Base-by-base conservation (phyloP, 805 yeast species). In the Ogataea nitratoaversa region DNA sequence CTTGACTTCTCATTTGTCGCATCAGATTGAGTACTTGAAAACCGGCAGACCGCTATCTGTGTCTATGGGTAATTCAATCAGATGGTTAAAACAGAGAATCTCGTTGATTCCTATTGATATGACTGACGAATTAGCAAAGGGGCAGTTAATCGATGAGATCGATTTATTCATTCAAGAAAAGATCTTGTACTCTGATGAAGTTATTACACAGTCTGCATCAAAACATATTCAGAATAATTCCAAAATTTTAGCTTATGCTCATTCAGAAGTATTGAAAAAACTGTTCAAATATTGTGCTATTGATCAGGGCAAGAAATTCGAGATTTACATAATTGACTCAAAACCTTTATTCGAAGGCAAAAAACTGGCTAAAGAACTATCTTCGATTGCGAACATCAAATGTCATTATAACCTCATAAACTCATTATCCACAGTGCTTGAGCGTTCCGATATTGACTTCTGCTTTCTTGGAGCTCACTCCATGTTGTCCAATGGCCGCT, bases 391-490 rank as follows among this genome's bases (percentile, higher is more conserved):
- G 18, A 86, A 88, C 30, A 71, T 93, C 39, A 79, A 81, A 50
- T 72, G 84, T 38, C 82, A 87, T 37, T 93, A 93, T 56, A 85
- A 84, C 17, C 66, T 89, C 48, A 77, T 93, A 44, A 83, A 81
- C 40, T 83, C 95, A 16, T 68, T 93, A 36, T 77, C 90, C 3
- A 79, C 93, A 19, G 80, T 88, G 8, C 72, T 93, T 53, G 84
- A 82, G 51, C 52, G 56, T 40, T 48, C 62, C 0, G 89, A 86
- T 60, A 91, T 93, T 25, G 93, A 93, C 52, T 83, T 84, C 49
- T 95, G 93, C 6, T 84, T 93, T 61, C 69, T 93, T 27, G 99
- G 99, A 13, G 98, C 98, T 0, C 98, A 93, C 59, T 95, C 97
- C 24, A 89, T 93, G 86, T 72, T 93, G 42, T 88, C 97, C 8